These are phyloP conservation scores for Auriscalpium microsporum DNA, from an alignment of 768 basidiomycete genomes.

Conservation along the genomic window DNA sequence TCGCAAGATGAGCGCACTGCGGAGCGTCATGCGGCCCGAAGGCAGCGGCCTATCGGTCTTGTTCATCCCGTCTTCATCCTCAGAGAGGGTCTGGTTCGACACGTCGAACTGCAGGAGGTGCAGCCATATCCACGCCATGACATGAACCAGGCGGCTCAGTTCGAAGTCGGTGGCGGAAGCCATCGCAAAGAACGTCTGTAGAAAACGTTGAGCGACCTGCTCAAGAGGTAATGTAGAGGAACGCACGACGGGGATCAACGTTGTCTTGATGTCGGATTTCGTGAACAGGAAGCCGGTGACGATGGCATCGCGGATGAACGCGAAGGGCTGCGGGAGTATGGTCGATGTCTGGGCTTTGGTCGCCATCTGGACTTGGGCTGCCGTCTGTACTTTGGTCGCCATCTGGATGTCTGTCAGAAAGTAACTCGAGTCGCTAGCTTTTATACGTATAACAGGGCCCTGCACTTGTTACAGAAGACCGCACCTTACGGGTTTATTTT, in stretches of 20 bases:
- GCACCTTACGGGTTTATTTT: too few species aligned
- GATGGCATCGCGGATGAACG: not conserved
- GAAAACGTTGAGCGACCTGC: not conserved
- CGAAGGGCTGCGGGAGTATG: too few species aligned
- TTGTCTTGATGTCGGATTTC: slow-evolving; percentile 15
- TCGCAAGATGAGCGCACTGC: slow-evolving; percentile 13
- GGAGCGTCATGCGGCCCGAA: slow-evolving; percentile 16
- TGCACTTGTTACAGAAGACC: too few species aligned
- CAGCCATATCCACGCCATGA: slow-evolving; percentile 21
- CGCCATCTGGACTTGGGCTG: too few species aligned
- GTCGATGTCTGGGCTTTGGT: too few species aligned
- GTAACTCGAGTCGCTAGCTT: too few species aligned
- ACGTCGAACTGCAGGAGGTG: slow-evolving; percentile 21
- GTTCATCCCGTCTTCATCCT: slow-evolving; percentile 20
- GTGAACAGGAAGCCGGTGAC: slow-evolving; percentile 15
- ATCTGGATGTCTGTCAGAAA: too few species aligned
- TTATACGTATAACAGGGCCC: too few species aligned
- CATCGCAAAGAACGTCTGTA: slow-evolving; percentile 6
- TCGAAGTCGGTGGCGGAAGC: slow-evolving; percentile 4
- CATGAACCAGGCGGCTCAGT: not conserved
- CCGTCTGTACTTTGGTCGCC: too few species aligned
- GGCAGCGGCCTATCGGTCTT: slow-evolving; percentile 25
- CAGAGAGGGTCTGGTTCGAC: slow-evolving; percentile 19
- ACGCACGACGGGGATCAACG: slow-evolving; percentile 13
- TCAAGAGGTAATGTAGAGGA: not conserved